Conservation (phyloP, 2,329 filamentous ascomycete genomes). For the Trichoderma breve region DNA sequence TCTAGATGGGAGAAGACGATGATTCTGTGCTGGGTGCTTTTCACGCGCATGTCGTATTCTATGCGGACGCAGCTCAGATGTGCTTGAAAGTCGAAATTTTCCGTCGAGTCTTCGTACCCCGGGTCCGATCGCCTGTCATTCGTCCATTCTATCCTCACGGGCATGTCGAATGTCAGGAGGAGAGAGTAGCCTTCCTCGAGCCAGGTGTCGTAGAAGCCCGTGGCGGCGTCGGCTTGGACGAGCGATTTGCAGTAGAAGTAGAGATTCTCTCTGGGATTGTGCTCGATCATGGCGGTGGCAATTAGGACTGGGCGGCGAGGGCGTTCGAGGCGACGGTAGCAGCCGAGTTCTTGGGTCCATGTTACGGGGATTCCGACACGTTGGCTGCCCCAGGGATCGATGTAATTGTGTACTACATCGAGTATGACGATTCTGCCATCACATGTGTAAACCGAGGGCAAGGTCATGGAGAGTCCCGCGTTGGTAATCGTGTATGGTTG, state of each 20-base stretch:
- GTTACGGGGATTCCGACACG: not conserved
- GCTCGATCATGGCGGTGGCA: not conserved
- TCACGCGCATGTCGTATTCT: not conserved
- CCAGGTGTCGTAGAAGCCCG: not conserved
- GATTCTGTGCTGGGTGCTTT: not conserved
- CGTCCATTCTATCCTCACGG: not conserved
- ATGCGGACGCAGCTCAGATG: not conserved
- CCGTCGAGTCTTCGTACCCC: not conserved
- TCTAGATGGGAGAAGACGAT: not conserved
- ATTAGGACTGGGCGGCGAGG: not conserved
- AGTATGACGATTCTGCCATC: not conserved
- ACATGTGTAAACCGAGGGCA: not conserved
- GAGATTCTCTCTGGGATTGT: not conserved
- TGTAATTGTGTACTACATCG: not conserved
- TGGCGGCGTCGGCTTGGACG: not conserved
- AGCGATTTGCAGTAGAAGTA: not conserved
- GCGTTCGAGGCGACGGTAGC: not conserved
- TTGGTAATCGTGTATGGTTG: not conserved
- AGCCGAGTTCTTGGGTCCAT: not conserved
- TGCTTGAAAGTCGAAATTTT: not conserved
- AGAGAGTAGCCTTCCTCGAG: not conserved
- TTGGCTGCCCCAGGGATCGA: not conserved
- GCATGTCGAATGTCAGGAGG: not conserved
- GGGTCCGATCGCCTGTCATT: not conserved
- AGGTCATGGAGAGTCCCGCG: not conserved